Evolutionary conservation across 768 basidiomycete species (phyloP).

Genomic region (Lactarius evosmus): DNA sequence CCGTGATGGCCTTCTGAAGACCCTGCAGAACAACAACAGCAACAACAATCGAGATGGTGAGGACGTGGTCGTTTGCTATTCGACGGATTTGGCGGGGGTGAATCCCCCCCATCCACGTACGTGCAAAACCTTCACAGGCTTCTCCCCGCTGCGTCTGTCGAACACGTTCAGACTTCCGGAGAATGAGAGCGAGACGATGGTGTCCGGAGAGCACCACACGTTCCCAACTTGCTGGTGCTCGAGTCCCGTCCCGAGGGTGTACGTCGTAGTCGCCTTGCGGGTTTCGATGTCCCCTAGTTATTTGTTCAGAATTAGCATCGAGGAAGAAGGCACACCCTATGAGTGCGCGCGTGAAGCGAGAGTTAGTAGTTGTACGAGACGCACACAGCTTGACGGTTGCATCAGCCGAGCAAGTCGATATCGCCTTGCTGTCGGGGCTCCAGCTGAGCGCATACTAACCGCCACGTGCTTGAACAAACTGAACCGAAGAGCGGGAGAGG

Average conservation of each 20-base stretch:
- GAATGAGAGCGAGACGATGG: slow-evolving; percentile 80
- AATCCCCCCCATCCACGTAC: slow-evolving; percentile 39
- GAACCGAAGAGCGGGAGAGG: background rate
- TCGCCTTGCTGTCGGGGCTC: slow-evolving; percentile 66
- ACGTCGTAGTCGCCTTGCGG: slow-evolving; percentile 61
- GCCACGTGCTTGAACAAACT: slow-evolving; percentile 9
- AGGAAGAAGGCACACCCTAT: too few species aligned
- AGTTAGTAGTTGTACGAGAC: slow-evolving; percentile 6
- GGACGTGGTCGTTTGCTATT: background rate
- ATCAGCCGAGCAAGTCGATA: slow-evolving; percentile 85
- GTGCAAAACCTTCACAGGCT: slow-evolving; percentile 57
- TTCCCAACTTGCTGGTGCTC: slow-evolving; percentile 84
- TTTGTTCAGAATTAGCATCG: background rate
- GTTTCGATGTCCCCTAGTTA: slow-evolving; percentile 75
- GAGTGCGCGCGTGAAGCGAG: too few species aligned
- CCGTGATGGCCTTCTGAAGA: slow-evolving; percentile 72
- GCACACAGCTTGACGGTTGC: slow-evolving; percentile 84
- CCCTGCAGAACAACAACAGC: slow-evolving; percentile 51
- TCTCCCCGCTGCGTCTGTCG: slow-evolving; percentile 64
- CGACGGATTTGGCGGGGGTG: background rate
- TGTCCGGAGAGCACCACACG: slow-evolving; percentile 68
- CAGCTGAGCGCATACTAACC: slow-evolving; percentile 72
- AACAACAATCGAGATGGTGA: slow-evolving; percentile 6
- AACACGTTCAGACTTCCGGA: slow-evolving; percentile 79
- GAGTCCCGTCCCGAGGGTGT: slow-evolving; percentile 72